Base-by-base conservation (phyloP, 129 eudicot genomes). In the Cynara cardunculus region DNA sequence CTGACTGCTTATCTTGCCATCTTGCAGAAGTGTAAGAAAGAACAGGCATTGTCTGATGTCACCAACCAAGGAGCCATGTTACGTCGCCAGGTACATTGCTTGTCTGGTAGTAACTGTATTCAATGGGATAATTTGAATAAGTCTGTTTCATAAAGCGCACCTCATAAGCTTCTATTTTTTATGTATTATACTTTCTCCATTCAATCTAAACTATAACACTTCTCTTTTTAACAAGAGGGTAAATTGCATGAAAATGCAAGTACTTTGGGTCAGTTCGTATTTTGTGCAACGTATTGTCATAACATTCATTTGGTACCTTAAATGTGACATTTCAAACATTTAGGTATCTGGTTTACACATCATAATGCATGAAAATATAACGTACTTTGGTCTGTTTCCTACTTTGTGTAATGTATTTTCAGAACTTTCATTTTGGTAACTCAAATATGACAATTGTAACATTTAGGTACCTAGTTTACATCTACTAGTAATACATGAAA, bases 11-110 rank as follows among this genome's bases (percentile, higher is more conserved):
- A 56, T 56, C 65, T 18, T 56, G 65, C 25, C 78, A 65, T 67
- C 81, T 13, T 87, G 87, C 93, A 88, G 97, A 89, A 85, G 73
- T 69, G 74, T 73, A 72, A 76, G 71, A 74, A 83, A 73, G 86
- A 88, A 64, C 44, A 82, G n/a, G 71, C 78, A 64, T 75, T 85
- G 80, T 71, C 88, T 31, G 93, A 85, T 81, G 84, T 21, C 70
- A 74, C 49, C 12, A 90, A 88, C 72, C 81, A 53, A 78, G 97
- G 76, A 46, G 90, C 93, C 71, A 74, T 82, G 41, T 74, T 86
- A 73, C 88, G 99, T 16, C 91, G 97, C 53, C 97, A 92, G 97
- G 99, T 95, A 89, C 19, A 12, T 12, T 69, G 3, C 27, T 21
- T 62, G 31, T 21, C n/a, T 64, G 59, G 61, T 53, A 53, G 64